phyloP scores from a whole-genome alignment of 192 early-diverging fungal species.

The Podochytrium sp. region DNA sequence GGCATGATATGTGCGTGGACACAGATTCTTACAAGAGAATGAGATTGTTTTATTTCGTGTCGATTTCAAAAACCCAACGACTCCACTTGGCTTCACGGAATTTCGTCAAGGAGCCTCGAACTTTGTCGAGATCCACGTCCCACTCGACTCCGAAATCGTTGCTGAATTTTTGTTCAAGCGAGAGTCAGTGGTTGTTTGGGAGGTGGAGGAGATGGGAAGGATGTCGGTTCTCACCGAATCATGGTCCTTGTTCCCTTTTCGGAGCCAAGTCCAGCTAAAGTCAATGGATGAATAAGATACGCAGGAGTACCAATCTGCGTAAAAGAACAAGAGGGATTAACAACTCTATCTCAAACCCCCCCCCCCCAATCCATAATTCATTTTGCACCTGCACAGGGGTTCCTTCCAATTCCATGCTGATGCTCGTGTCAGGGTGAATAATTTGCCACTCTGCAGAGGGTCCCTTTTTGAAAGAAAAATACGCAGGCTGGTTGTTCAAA shows the following conservation, averaged over 20 bases:
- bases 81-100: slow-evolving; percentile 11
- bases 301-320: slow-evolving; percentile 34
- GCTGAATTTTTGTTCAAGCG: slow-evolving; percentile 5
- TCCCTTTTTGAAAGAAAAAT: slow-evolving; percentile 30
- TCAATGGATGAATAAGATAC: slow-evolving; percentile 40
- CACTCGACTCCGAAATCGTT: slow-evolving; percentile 48
- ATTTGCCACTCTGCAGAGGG: slow-evolving; percentile 41
- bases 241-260: slow-evolving; percentile 13
- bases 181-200: neutral
- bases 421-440: slow-evolving; percentile 34
- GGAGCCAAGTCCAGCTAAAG: slow-evolving; percentile 38
- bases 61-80: slow-evolving; percentile 21
- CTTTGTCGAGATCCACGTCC: slow-evolving; percentile 32
- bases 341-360: neutral
- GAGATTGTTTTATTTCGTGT: too few relatives aligned
- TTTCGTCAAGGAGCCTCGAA: neutral
- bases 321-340: neutral
- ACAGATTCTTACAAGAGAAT: too few relatives aligned
- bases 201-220: neutral
- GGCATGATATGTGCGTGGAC: too few relatives aligned
- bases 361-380: neutral
- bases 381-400: slow-evolving; percentile 26
- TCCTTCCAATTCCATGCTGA: slow-evolving; percentile 45
- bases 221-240: slow-evolving; percentile 23
- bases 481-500: slow-evolving; percentile 39